A percentile compares a stretch with the other conserved stretches of the same genome.
Evolutionary conservation across 768 basidiomycete species (phyloP).

Genomic region (Epithele typhae): DNA sequence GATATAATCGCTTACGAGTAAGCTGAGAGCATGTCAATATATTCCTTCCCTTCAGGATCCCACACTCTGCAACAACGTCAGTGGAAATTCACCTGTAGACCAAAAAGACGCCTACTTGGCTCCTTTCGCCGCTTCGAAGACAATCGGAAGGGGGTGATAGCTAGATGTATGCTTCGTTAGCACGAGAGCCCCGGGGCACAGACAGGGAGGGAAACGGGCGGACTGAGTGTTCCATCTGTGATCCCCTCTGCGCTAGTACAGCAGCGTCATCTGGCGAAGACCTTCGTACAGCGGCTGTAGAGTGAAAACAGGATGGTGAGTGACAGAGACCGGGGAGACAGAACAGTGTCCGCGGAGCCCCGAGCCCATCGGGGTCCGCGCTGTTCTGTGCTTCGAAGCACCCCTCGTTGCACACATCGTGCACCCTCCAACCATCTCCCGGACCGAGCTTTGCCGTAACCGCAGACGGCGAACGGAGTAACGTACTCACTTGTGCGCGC

Average conservation of each 20-base stretch:
- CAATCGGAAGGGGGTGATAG: slow-evolving; percentile 93
- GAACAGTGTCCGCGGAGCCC: slow-evolving; percentile 2
- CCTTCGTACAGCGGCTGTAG: neutral
- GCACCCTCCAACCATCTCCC: neutral
- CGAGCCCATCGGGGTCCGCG: neutral
- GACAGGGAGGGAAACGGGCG: slow-evolving; percentile 11
- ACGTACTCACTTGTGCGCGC: slow-evolving; percentile 87
- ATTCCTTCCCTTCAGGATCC: slow-evolving; percentile 93
- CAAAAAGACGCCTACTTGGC: slow-evolving; percentile 67
- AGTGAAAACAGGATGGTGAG: slow-evolving; percentile 1
- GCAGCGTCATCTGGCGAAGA: slow-evolving; percentile 4
- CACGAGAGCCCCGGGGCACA: too few species aligned
- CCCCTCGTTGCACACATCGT: neutral
- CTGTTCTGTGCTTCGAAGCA: neutral
- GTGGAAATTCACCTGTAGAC: neutral
- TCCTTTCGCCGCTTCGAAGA: slow-evolving; percentile 87
- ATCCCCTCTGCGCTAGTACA: slow-evolving; percentile 5
- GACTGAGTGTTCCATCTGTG: slow-evolving; percentile 4
- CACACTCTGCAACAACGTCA: slow-evolving; percentile 52
- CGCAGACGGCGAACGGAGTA: too few species aligned
- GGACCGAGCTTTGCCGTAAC: too few species aligned
- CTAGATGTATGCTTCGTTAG: too few species aligned
- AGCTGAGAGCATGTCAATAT: slow-evolving; percentile 97
- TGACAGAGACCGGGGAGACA: neutral
- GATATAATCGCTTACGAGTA: slow-evolving; percentile 82